phyloP scores from a whole-genome alignment of 2,329 filamentous ascomycete genomes.

The Ophiostoma montium region DNA sequence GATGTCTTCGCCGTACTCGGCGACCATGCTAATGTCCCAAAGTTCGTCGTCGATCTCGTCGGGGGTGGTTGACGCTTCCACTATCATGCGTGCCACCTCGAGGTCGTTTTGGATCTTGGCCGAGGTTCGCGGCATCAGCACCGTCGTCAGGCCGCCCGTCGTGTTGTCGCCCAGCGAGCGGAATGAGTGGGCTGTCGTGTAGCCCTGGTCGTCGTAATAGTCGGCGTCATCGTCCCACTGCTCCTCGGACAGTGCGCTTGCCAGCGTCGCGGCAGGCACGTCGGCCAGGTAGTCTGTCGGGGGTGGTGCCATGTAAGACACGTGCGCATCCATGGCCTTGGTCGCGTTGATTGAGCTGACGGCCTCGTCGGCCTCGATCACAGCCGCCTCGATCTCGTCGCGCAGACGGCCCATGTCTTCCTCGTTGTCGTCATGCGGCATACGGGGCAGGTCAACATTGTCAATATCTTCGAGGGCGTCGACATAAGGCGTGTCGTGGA shows the following conservation, averaged over 20 bases:
- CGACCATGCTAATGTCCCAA: constrained; percentile 95
- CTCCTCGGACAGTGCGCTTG: constrained; percentile 31
- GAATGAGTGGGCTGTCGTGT: constrained; percentile 62
- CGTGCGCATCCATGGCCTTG: background rate
- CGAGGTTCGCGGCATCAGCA: constrained; percentile 61
- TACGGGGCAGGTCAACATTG: background rate
- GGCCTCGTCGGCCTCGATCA: background rate
- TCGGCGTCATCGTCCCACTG: constrained; percentile 73
- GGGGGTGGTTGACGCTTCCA: constrained; percentile 48
- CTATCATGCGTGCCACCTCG: constrained; percentile 46
- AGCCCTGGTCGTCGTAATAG: constrained; percentile 51
- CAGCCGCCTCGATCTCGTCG: constrained; percentile 7
- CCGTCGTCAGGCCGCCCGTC: constrained; percentile 33
- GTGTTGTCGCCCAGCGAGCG: constrained; percentile 56
- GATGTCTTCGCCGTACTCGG: constrained; percentile 92
- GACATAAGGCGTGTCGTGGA: constrained; percentile 28
- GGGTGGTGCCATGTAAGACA: background rate
- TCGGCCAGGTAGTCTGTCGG: constrained; percentile 5
- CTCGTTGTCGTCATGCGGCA: background rate
- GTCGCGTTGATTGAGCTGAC: background rate
- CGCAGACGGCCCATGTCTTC: constrained; percentile 1
- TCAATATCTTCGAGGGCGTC: constrained; percentile 31
- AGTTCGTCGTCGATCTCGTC: constrained; percentile 79
- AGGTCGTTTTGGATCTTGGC: constrained; percentile 60
- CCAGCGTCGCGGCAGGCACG: constrained; percentile 4